Evolutionary conservation across 164 flowering plant species (phyloP).

Genomic region (Dillenia turbinata): DNA sequence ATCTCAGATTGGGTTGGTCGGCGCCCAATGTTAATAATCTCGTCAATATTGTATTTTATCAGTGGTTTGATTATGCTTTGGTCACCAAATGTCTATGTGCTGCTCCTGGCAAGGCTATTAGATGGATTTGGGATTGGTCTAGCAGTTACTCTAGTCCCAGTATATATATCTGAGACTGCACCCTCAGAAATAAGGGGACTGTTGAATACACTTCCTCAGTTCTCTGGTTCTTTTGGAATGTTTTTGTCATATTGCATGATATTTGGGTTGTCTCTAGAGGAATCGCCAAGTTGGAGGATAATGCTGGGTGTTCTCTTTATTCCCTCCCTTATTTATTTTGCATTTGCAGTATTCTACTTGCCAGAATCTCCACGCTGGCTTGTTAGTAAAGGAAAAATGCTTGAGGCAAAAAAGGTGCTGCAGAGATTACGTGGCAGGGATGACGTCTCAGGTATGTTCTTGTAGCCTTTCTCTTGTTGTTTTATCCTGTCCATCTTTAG

Average conservation of each 20-base stretch:
- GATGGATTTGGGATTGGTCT: constrained; percentile 94
- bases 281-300: constrained; percentile 73
- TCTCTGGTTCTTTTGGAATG: constrained; percentile 85
- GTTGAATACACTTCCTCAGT: constrained; percentile 91
- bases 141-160: constrained; percentile 81
- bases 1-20: constrained; percentile 81
- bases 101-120: constrained; percentile 69
- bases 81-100: constrained; percentile 90
- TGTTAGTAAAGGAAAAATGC: constrained; percentile 89
- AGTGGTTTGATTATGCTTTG: constrained; percentile 87
- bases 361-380: constrained; percentile 99
- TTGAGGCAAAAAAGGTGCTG: constrained; percentile 80
- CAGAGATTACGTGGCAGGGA: constrained; percentile 82
- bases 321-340: constrained; percentile 71
- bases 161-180: constrained; percentile 94
- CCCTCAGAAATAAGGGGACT: constrained; percentile 84
- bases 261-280: constrained; percentile 76
- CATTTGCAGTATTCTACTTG: constrained; percentile 62
- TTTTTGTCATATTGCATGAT: constrained; percentile 86
- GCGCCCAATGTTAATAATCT: constrained; percentile 82
- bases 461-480: neutral
- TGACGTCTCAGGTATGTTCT: constrained; percentile 76
- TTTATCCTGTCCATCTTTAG: no score
- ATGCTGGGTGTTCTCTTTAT: constrained; percentile 91
- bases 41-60: constrained; percentile 70